Evolutionary conservation across 2,329 filamentous ascomycete species (phyloP), one percentile per base, ranked within the genome.

Genomic region (Nemania abortiva): DNA sequence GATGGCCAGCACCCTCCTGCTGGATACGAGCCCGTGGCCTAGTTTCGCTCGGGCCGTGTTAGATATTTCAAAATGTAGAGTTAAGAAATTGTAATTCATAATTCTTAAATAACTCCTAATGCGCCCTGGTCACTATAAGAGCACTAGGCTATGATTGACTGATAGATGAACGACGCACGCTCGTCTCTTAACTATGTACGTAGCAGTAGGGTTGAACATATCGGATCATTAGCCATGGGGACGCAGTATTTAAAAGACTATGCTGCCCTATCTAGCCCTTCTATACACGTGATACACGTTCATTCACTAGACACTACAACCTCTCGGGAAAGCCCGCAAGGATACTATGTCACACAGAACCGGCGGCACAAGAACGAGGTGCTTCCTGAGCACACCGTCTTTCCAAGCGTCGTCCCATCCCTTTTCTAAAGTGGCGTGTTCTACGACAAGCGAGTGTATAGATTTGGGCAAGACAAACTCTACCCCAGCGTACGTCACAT

Each of bases 1-100:
- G 84, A 85, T 65, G 84, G 84, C 2, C 73, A 81, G 13, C 77
- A 82, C 69, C 83, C 83, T 42, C 84, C 84, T 4, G 57, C 74
- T 63, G 82, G 79, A 0, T 85, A 82, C 65, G 70, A 55, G 6
- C 70, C 69, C 18, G 59, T 42, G 18, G 13, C 62, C 15, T 65
- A 47, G 63, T n/a, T 34, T 42, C 5, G 34, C 39, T 18, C 13
- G 2, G 39, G 39, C 9, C 2, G 3, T 15, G n/a, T 27, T 42
- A 20, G 9, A 63, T 34, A 29, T 29, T 34, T 56, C 5, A 61
- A 61, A 39, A 56, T 9, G 47, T 53, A 45, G 10, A 39, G n/a
- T 49, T 18, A 49, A 49, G 18, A 53, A 18, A 53, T 53, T 31
- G 27, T 31, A 29, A 47, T 47, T 18, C 7, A 11, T 31, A 2